A percentile compares a stretch with the other conserved stretches of the same genome.
Conservation (phyloP, 176 grass and related monocot species). For the Raddia guianensis region DNA sequence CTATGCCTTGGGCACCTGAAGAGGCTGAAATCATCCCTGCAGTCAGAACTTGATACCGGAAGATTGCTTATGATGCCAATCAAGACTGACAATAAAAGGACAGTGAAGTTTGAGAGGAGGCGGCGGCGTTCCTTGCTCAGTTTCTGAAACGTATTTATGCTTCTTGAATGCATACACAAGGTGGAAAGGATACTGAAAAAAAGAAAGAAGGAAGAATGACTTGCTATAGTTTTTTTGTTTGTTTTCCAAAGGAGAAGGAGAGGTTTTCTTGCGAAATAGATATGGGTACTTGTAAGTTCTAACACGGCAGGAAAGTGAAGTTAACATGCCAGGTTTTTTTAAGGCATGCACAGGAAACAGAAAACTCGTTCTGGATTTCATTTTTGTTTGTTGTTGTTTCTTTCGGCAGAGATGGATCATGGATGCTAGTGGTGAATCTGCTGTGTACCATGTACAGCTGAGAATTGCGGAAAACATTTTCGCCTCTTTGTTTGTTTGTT, state of each 20-base stretch:
- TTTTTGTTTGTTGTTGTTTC: slow-evolving; percentile 33
- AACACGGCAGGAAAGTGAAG: slow-evolving; percentile 23
- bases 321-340: slow-evolving; percentile 45
- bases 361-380: slow-evolving; percentile 7
- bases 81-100: slow-evolving; percentile 67
- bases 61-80: slow-evolving; percentile 53
- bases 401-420: slow-evolving; percentile 13
- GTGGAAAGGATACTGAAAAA: neutral
- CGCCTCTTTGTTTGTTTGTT: neutral
- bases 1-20: slow-evolving; percentile 69
- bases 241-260: neutral
- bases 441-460: slow-evolving; percentile 38
- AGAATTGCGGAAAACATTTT: slow-evolving; percentile 15
- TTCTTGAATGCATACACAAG: neutral
- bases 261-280: neutral
- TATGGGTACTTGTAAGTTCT: slow-evolving; percentile 4
- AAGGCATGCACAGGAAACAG: slow-evolving; percentile 35
- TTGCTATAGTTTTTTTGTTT: neutral
- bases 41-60: slow-evolving; percentile 53
- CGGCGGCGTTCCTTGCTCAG: slow-evolving; percentile 53
- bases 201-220: neutral
- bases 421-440: slow-evolving; percentile 32
- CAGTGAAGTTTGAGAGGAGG: slow-evolving; percentile 51
- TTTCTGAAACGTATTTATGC: slow-evolving; percentile 32
- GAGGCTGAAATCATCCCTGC: slow-evolving; percentile 61